Evolutionary conservation across 495 filamentous ascomycete species (phyloP).

Genomic region (Aspergillus sclerotioniger): DNA sequence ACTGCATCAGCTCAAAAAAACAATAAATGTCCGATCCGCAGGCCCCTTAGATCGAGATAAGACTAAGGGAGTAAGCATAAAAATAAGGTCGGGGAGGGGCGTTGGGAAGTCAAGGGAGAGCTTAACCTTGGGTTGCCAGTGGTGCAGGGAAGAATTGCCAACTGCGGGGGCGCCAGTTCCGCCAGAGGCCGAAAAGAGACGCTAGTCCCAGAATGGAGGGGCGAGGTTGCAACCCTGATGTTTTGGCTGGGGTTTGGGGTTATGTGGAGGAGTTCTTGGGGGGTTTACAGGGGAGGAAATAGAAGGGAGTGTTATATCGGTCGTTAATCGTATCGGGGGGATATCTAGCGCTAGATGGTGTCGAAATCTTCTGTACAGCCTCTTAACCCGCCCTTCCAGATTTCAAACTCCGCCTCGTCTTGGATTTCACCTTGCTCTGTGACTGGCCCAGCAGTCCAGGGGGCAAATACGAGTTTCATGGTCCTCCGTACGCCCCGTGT

Average conservation of each 20-base stretch:
- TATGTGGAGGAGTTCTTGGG: background rate
- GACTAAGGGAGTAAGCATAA: background rate
- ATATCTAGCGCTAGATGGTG: too few relatives aligned
- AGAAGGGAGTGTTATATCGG: background rate
- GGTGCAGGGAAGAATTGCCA: background rate
- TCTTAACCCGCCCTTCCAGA: slow-evolving; percentile 50
- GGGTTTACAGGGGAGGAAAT: background rate
- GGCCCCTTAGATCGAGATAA: too few relatives aligned
- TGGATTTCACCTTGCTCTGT: slow-evolving; percentile 6
- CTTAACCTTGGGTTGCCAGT: background rate
- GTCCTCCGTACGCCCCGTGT: slow-evolving; percentile 47
- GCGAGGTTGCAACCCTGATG: background rate
- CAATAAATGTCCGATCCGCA: too few relatives aligned
- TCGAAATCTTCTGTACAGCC: background rate
- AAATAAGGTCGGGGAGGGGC: background rate
- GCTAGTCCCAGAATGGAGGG: background rate
- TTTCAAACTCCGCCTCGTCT: slow-evolving; percentile 47
- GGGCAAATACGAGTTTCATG: slow-evolving; percentile 80
- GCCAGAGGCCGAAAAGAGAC: background rate
- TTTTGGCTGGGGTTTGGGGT: background rate
- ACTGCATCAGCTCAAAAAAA: too few relatives aligned
- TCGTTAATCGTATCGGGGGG: too few relatives aligned
- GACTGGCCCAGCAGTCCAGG: slow-evolving; percentile 51
- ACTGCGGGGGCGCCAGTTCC: background rate
- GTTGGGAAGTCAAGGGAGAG: background rate